phyloP scores from a whole-genome alignment of 208 protist genomes.

The Leishmania amazonensis region DNA sequence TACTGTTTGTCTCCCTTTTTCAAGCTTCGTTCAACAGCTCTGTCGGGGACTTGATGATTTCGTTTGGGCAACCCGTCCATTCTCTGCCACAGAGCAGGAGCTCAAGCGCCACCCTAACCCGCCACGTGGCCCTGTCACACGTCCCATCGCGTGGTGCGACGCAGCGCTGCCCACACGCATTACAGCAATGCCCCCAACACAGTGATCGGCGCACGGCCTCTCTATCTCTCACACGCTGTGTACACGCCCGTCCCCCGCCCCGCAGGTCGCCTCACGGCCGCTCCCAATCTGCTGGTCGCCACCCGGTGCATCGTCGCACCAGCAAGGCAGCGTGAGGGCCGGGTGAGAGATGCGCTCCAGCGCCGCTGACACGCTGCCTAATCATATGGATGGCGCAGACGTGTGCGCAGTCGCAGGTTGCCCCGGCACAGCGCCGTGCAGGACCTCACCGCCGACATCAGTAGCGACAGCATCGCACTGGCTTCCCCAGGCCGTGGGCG shows the following conservation, averaged over 20 bases:
- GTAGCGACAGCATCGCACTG: background rate
- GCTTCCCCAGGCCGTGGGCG: background rate
- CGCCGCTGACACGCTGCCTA: background rate
- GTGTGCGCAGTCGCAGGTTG: background rate
- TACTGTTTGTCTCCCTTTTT: conserved; percentile 27
- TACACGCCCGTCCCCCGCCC: background rate
- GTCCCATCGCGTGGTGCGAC: background rate
- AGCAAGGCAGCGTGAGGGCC: background rate
- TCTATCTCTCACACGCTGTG: background rate
- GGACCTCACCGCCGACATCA: background rate
- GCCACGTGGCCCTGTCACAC: background rate
- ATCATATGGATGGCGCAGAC: background rate
- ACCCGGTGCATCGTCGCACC: background rate
- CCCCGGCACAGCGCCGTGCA: background rate
- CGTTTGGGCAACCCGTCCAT: background rate
- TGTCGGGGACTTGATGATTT: background rate
- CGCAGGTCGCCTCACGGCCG: background rate
- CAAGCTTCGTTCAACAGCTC: conserved; percentile 4
- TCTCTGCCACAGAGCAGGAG: background rate
- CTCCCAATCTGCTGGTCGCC: background rate
- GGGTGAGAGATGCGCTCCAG: background rate
- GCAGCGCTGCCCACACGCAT: background rate
- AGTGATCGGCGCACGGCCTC: background rate
- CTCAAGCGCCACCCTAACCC: background rate
- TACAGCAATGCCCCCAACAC: background rate